A percentile compares a stretch with the other conserved stretches of the same genome.
These are phyloP conservation scores for Thalassia testudinum DNA, from an alignment of 116 monocot genomes.

Conservation along the genomic window DNA sequence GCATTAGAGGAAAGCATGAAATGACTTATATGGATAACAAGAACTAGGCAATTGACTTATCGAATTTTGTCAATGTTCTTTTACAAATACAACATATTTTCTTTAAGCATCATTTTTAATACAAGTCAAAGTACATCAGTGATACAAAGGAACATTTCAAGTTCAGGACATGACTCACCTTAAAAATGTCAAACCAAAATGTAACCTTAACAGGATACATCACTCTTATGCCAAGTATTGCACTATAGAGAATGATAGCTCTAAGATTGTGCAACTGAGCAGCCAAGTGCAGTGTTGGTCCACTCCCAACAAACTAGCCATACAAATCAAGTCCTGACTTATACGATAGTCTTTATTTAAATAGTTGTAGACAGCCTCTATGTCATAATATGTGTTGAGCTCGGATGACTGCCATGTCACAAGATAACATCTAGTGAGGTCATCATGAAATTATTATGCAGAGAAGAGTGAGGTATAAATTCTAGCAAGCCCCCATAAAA, in stretches of 20 bases:
- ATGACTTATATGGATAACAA: slow-evolving; percentile 8
- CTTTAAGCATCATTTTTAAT: no score
- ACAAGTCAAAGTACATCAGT: no score
- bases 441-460: no score
- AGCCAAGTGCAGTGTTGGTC: slow-evolving; percentile 82
- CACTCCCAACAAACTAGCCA: slow-evolving; percentile 94
- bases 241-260: slow-evolving; percentile 84
- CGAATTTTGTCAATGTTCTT: slow-evolving; percentile 8
- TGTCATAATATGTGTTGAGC: slow-evolving; percentile 86
- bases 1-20: no score
- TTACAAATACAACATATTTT: not conserved
- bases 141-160: no score
- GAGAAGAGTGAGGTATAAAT: no score
- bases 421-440: not conserved
- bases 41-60: slow-evolving; percentile 1
- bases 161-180: slow-evolving; percentile 23
- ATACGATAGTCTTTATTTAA: slow-evolving; percentile 57
- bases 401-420: slow-evolving; percentile 48
- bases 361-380: slow-evolving; percentile 87
- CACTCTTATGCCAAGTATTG: slow-evolving; percentile 83
- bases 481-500: no score
- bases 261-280: slow-evolving; percentile 37
- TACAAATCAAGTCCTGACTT: slow-evolving; percentile 68
- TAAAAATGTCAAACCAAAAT: slow-evolving; percentile 94
- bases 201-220: slow-evolving; percentile 77